Conservation (phyloP, 2,329 filamentous ascomycete species). For the Aspergillus sp. region DNA sequence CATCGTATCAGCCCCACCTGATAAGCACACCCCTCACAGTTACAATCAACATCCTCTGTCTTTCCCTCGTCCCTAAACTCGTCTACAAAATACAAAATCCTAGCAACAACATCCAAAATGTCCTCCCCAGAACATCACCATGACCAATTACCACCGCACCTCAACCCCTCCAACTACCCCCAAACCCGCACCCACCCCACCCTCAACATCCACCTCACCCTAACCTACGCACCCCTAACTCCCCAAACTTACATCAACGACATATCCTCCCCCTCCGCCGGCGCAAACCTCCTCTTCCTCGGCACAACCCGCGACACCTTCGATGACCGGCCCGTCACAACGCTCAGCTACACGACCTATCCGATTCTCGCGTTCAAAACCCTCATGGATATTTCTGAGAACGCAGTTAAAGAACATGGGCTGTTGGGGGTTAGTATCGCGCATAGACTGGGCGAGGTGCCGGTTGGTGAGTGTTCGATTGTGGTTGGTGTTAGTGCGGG, state of each 20-base stretch:
- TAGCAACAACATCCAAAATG: not conserved
- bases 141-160: constrained; percentile 20
- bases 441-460: constrained; percentile 78
- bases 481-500: constrained; percentile 77
- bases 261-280: constrained; percentile 36
- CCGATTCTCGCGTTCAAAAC: constrained; percentile 37
- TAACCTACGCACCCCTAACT: constrained; percentile 37
- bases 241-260: constrained; percentile 25
- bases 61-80: too few species aligned
- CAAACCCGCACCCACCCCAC: constrained; percentile 24
- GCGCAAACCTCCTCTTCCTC: constrained; percentile 42
- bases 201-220: constrained; percentile 35
- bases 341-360: constrained; percentile 41
- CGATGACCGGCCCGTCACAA: constrained; percentile 33
- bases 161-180: constrained; percentile 36
- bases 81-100: too few species aligned
- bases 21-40: constrained; percentile 8
- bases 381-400: constrained; percentile 30
- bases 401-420: constrained; percentile 50
- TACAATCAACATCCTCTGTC: too few species aligned
- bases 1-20: too few species aligned
- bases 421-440: constrained; percentile 70
- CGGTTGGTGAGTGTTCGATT: constrained; percentile 89
- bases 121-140: not conserved
- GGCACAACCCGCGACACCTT: constrained; percentile 42